Conservation (phyloP, 1,139 yeast species). For the Yamadazyma sp. region DNA sequence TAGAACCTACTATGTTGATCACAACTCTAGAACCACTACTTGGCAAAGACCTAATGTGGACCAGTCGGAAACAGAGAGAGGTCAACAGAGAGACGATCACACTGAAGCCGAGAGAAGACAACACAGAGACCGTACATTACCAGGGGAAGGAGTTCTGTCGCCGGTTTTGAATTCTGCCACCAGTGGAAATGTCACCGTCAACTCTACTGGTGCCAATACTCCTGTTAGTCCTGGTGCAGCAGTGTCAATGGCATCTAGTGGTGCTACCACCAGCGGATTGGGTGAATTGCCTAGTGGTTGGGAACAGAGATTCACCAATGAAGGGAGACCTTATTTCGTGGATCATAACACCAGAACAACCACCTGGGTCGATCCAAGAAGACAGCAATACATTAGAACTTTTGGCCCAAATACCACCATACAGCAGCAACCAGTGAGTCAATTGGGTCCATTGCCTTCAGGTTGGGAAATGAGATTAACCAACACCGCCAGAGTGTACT, state of each 20-base stretch:
- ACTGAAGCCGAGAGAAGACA: constrained; percentile 90
- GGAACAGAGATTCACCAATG: constrained; percentile 98
- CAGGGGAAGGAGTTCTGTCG: constrained; percentile 61
- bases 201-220: constrained; percentile 44
- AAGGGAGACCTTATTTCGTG: constrained; percentile 96
- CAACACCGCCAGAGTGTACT: constrained; percentile 95
- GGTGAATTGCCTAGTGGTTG: constrained; percentile 98
- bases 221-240: constrained; percentile 70
- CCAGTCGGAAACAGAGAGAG: constrained; percentile 67
- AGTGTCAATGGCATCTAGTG: constrained; percentile 79
- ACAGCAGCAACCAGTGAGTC: constrained; percentile 98
- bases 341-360: constrained; percentile 98
- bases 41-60: constrained; percentile 94
- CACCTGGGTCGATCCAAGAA: constrained; percentile 99
- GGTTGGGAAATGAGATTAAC: constrained; percentile 99
- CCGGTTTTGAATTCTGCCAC: constrained; percentile 26
- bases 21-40: constrained; percentile 94
- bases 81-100: constrained; percentile 55
- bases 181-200: constrained; percentile 46
- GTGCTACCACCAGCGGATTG: constrained; percentile 91
- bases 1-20: constrained; percentile 96
- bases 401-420: constrained; percentile 88
- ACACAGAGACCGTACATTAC: constrained; percentile 86
- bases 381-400: constrained; percentile 96
- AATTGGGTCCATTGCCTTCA: constrained; percentile 94